Base-by-base conservation (phyloP, 495 filamentous ascomycete species). In the Penicillium lividum region DNA sequence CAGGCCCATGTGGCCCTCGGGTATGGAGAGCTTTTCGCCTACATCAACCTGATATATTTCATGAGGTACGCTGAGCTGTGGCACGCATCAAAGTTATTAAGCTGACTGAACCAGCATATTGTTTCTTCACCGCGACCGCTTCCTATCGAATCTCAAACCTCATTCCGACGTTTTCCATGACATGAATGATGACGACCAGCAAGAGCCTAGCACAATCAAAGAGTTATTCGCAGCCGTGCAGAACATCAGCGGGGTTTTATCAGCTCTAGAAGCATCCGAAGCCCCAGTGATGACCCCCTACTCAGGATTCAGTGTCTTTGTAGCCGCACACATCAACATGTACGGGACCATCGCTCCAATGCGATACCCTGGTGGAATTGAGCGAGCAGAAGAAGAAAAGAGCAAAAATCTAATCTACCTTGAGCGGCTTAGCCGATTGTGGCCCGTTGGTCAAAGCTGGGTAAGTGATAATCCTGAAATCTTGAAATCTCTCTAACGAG, bases 321-420 rank as follows among this genome's bases (percentile, higher is more conserved):
- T 78, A 6, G 72, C 74, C 6, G 75, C 72, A 7, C 75, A 78
- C 42, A 73, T 78, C 54, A 78, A 78, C 51, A 78, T 78, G 75
- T 77, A 78, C 62, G 75, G 74, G 13, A 75, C 75, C 0, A 68
- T 78, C 5, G 68, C 65, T 0, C 74, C 75, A 8, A 57, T 56
- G 7, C 65, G 67, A 11, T 78, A 78, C 40, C 75, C 75, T 0
- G 75, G 75, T 0, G 74, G 75, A 7, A 61, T 67, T 2, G 65
- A 65, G 33, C 56, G 72, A n/a, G 75, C 75, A 8, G 73, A 76
- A 44, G 54, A 63, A 22, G 75, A 76, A 40, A 78, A 75, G 51
- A 62, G 51, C 44, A 44, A 51, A 15, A 78, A 78, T 29, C 62
- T 78, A 5, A 47, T 56, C 11, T 78, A 78, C 31, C 68, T 78